Evolutionary conservation across 345 rosid genomes (phyloP).

Genomic region (Psidium friedrichsthalianum): DNA sequence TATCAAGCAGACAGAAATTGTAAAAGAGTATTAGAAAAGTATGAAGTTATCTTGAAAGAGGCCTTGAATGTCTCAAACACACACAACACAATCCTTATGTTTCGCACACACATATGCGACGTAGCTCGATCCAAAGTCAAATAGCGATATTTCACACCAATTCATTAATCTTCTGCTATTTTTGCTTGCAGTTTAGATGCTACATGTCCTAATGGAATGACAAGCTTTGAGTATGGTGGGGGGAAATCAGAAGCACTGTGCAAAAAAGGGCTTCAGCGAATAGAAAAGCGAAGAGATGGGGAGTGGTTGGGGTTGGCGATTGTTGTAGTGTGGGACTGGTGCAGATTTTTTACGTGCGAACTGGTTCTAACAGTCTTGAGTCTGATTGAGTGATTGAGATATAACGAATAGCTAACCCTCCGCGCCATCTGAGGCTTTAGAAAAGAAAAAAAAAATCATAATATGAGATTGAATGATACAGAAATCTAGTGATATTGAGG

Average conservation of each 20-base stretch:
- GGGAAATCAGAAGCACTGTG: neutral
- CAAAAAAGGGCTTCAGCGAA: neutral
- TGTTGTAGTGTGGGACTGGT: neutral
- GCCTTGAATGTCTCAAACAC: neutral
- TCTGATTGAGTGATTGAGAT: neutral
- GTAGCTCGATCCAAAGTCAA: neutral
- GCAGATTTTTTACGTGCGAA: neutral
- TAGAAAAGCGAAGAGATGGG: neutral
- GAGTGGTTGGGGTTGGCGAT: neutral
- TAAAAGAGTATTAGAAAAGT: neutral
- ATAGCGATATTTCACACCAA: neutral
- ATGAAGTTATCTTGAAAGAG: neutral
- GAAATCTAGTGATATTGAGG: neutral
- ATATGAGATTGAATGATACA: neutral
- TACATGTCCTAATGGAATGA: neutral
- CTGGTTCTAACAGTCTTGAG: neutral
- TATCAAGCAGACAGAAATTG: neutral
- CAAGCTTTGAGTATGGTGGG: neutral
- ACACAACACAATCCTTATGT: no score
- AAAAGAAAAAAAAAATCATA: neutral
- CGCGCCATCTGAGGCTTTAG: neutral
- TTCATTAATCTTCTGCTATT: neutral
- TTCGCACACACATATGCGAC: neutral
- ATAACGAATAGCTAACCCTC: neutral
- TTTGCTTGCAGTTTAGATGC: neutral